phyloP scores from a whole-genome alignment of 768 basidiomycete species.

The Boletus sp. region DNA sequence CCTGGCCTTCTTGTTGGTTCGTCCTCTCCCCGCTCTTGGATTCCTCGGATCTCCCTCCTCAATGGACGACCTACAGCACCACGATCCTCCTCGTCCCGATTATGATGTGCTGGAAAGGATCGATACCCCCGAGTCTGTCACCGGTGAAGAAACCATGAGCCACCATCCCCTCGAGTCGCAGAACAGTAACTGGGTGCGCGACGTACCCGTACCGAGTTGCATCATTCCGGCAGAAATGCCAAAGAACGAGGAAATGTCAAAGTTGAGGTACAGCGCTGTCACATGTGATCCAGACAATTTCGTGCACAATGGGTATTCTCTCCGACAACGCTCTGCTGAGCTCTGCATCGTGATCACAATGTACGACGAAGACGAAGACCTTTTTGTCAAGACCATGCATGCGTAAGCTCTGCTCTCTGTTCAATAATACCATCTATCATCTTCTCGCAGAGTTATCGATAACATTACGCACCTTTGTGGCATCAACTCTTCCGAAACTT shows the following conservation, averaged over 20 bases:
- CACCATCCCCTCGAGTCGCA: conserved; percentile 74
- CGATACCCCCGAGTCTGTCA: conserved; percentile 51
- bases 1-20: too few species aligned
- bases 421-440: conserved; percentile 5
- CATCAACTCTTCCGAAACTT: conserved; percentile 68
- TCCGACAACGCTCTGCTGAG: conserved; percentile 83
- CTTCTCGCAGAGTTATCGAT: conserved; percentile 67
- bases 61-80: conserved; percentile 56
- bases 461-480: conserved; percentile 79
- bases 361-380: conserved; percentile 88
- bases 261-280: conserved; percentile 85
- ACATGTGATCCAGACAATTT: conserved; percentile 92
- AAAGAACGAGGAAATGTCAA: conserved; percentile 70
- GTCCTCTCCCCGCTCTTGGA: too few species aligned
- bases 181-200: conserved; percentile 82
- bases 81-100: conserved; percentile 48
- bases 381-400: conserved; percentile 82
- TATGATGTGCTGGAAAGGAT: conserved; percentile 30
- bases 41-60: too few species aligned
- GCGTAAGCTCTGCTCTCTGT: conserved; percentile 46
- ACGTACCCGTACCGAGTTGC: conserved; percentile 74
- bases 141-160: conserved; percentile 79
- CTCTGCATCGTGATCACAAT: conserved; percentile 96
- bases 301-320: conserved; percentile 70
- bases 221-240: conserved; percentile 69